Evolutionary conservation across 75 land plant species (phyloP).

Genomic region (Cunninghamia lanceolata): DNA sequence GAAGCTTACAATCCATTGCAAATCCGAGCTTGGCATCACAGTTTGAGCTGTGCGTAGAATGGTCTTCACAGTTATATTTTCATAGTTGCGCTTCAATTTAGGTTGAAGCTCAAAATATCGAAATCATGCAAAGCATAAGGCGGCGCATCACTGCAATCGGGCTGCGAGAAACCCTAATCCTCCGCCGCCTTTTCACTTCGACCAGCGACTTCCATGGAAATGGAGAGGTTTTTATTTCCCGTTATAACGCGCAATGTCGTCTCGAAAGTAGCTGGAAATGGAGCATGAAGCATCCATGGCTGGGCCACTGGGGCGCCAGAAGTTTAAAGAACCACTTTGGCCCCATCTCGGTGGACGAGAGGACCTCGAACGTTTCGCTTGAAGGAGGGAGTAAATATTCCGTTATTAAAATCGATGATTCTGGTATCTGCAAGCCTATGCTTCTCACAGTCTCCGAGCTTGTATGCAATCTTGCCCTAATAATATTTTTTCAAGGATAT

Average conservation of each 20-base stretch:
- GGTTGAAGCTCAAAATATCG: neutral
- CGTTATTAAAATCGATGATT: slow-evolving; percentile 7
- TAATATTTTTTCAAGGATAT: neutral
- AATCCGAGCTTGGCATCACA: neutral
- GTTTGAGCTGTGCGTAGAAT: neutral
- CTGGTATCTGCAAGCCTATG: slow-evolving; percentile 2
- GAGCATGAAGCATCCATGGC: neutral
- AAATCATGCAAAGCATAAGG: neutral
- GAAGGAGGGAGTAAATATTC: slow-evolving; percentile 10
- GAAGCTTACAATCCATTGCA: neutral
- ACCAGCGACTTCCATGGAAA: neutral
- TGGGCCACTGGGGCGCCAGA: neutral
- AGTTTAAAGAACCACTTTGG: slow-evolving; percentile 2
- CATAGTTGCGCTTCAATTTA: neutral
- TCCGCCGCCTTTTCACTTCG: neutral
- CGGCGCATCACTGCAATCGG: neutral
- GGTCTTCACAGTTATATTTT: neutral
- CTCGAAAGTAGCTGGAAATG: neutral
- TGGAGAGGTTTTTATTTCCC: neutral
- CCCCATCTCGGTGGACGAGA: slow-evolving; percentile 8
- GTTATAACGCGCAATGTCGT: neutral
- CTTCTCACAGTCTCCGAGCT: slow-evolving; percentile 6
- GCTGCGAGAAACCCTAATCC: neutral
- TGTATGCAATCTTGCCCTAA: neutral
- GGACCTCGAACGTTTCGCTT: neutral